These are phyloP conservation scores for Neoboletus subvelutipes DNA, from an alignment of 768 basidiomycete genomes.

Conservation along the genomic window DNA sequence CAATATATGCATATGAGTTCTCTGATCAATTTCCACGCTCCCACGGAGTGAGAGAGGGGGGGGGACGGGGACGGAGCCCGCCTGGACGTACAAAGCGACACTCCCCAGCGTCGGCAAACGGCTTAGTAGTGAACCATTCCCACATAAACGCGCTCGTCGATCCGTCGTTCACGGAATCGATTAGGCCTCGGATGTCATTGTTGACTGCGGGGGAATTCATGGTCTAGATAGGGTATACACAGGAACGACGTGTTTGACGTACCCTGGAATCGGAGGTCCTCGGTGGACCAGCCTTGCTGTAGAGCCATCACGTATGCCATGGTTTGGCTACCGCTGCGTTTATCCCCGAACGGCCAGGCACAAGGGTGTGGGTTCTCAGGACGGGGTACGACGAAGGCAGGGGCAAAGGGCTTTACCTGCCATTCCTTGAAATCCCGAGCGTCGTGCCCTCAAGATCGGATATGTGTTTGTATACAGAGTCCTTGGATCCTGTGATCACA, in stretches of 20 bases:
- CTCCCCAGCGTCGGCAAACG: conserved; percentile 76
- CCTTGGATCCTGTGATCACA: conserved; percentile 76
- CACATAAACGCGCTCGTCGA: conserved; percentile 92
- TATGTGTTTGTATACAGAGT: conserved; percentile 68
- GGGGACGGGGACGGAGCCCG: neutral
- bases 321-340: conserved; percentile 75
- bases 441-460: conserved; percentile 75
- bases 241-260: conserved; percentile 6
- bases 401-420: conserved; percentile 51
- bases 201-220: conserved; percentile 51
- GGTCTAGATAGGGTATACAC: neutral
- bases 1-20: neutral
- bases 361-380: neutral
- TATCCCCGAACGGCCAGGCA: neutral
- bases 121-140: conserved; percentile 91
- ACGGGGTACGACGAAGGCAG: neutral
- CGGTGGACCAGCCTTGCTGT: conserved; percentile 77
- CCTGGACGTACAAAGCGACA: conserved; percentile 71
- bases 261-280: conserved; percentile 72
- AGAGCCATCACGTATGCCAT: conserved; percentile 96
- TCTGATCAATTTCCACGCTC: neutral
- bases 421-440: conserved; percentile 85
- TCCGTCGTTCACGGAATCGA: conserved; percentile 85
- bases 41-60: neutral
- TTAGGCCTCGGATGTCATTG: conserved; percentile 76